These are phyloP conservation scores for Solanum chilense DNA, from an alignment of 257 asterid species.

Conservation along the genomic window DNA sequence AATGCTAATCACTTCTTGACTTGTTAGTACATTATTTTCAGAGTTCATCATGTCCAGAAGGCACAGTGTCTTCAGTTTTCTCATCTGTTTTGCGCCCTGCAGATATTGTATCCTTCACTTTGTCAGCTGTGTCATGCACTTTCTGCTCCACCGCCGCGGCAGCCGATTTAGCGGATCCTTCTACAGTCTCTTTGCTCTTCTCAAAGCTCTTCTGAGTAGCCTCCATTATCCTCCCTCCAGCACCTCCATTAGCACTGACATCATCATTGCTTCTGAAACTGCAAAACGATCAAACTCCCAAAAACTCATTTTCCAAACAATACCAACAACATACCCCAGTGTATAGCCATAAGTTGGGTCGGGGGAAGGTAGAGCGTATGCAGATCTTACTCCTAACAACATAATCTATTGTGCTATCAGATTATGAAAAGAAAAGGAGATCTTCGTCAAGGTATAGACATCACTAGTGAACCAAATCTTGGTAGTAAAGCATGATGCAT, in stretches of 20 bases:
- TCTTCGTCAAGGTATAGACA: background rate
- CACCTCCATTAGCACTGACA: background rate
- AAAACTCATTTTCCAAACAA: background rate
- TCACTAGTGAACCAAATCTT: background rate
- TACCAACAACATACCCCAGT: background rate
- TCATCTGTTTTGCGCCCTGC: background rate
- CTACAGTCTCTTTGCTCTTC: background rate
- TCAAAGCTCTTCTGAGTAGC: slow-evolving; percentile 21
- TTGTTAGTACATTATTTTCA: background rate
- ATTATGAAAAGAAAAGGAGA: background rate
- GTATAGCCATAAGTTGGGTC: background rate
- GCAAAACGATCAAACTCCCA: background rate
- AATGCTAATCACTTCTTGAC: background rate
- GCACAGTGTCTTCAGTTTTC: background rate
- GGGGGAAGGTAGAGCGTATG: background rate
- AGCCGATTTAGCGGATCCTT: slow-evolving; percentile 14
- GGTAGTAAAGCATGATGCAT: background rate
- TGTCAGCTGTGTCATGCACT: slow-evolving; percentile 5
- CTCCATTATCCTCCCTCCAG: slow-evolving; percentile 2
- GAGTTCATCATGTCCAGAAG: slow-evolving; percentile 1
- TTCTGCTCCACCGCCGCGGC: slow-evolving; percentile 9
- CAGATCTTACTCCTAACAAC: background rate
- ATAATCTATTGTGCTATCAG: background rate
- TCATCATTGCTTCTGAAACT: slow-evolving; percentile 14
- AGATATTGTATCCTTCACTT: background rate